Evolutionary conservation across 225 moss, liverwort and hornwort species (phyloP), one percentile per base, ranked within the genome.

Genomic region (Pseudisothecium myosuroides): DNA sequence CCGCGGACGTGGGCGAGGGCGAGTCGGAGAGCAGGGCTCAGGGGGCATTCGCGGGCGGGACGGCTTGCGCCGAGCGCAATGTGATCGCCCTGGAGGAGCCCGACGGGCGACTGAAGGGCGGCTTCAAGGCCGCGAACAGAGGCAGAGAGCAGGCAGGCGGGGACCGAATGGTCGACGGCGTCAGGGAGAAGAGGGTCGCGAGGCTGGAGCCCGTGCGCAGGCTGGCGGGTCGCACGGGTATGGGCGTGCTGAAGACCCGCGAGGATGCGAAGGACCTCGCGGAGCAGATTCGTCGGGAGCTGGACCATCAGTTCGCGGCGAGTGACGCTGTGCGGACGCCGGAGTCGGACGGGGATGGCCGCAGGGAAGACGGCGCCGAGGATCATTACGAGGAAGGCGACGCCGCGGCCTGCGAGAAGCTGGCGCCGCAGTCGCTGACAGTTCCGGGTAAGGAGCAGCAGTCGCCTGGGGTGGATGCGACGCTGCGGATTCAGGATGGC

Each of bases 361-460:
- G 90, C 65, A 84, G 93, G 91, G 95, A 91, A 14, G 94, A 93
- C 52, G 95, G 90, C 37, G 92, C 90, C 12, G 96, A 95, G 54
- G 96, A 96, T 27, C 95, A 94, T 37, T 91, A 92, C 23, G 96
- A 94, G 58, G 96, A 95, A 66, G 91, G 93, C 13, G 94, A 92
- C n/a, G 91, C 91, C 8, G 95, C 79, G 62, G 96, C 75, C 14
- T 92, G 89, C 26, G 89, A 88, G 81, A 90, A 92, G 84, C 81
- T 50, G 85, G 82, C 71, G 50, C 72, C 76, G 43, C 90, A 89
- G 52, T 81, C 19, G 12, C 43, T 82, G 89, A 39, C 82, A 12
- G 77, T 54, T 47, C 62, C 87, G 32, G 58, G 83, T 14, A 88
- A 90, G 34, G 91, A 86, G 27, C 89, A 76, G 76, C 63, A 55